Evolutionary conservation across 2,329 filamentous ascomycete species (phyloP).

Genomic region (Fonsecaea pugnacius): DNA sequence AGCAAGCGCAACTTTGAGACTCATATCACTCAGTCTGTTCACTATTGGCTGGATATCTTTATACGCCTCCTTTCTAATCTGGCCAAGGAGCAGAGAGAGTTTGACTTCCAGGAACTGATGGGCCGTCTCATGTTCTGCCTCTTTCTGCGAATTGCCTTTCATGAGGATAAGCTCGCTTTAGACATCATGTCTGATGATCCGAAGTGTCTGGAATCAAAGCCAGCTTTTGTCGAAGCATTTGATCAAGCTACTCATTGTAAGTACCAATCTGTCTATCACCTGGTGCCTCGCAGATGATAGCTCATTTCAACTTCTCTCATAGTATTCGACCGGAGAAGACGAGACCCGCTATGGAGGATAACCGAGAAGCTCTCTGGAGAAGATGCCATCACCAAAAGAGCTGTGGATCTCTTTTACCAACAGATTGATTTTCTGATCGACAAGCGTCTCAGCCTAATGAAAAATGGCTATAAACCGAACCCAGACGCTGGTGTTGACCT

Average conservation of each 20-base stretch:
- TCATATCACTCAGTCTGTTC: constrained; percentile 25
- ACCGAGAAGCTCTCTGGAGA: constrained; percentile 29
- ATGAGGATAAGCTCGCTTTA: constrained; percentile 24
- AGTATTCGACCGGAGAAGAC: constrained; percentile 29
- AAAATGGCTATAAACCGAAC: constrained; percentile 25
- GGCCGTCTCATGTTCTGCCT: constrained; percentile 27
- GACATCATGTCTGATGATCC: constrained; percentile 27
- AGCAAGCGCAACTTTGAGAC: constrained; percentile 31
- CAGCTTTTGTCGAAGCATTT: constrained; percentile 24
- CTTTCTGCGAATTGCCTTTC: constrained; percentile 28
- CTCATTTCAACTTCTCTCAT: neutral
- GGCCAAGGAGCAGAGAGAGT: constrained; percentile 21
- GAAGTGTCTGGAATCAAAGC: constrained; percentile 19
- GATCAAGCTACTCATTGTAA: constrained; percentile 23
- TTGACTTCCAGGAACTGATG: constrained; percentile 29
- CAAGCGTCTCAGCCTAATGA: constrained; percentile 24
- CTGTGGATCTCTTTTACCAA: constrained; percentile 23
- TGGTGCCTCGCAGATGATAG: neutral
- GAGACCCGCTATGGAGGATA: constrained; percentile 25
- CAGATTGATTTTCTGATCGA: constrained; percentile 26
- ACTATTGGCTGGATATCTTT: constrained; percentile 27
- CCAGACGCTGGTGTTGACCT: constrained; percentile 24
- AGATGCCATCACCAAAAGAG: constrained; percentile 21
- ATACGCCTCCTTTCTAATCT: constrained; percentile 23
- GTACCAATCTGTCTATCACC: neutral